Evolutionary conservation across 768 basidiomycete species (phyloP), one percentile per base, ranked within the genome.

Genomic region (Rhodotorula taiwanensis): DNA sequence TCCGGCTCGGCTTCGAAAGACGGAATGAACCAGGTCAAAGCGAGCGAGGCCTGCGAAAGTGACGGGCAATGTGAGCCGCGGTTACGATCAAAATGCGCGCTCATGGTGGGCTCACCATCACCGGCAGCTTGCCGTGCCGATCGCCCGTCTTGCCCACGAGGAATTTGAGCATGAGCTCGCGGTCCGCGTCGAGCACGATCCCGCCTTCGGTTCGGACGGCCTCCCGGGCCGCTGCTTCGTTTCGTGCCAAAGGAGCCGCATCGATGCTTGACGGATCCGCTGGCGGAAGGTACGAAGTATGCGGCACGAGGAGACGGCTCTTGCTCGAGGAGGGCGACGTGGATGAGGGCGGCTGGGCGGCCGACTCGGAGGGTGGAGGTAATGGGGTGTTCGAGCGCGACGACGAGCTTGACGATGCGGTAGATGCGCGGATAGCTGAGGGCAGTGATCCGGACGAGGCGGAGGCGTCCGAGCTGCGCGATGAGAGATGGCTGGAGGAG

Each of bases 21-120:
- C 4, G 66, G 66, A 36, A 67, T 52, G 66, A 67, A 55, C 66
- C 66, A 67, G 11, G 51, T 42, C 47, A 67, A 20, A 6, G 59
- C 65, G 6, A 67, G 51, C 2, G 65, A 33, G n/a, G 65, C 65
- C 65, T 67, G 52, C 36, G 23, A 18, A 39, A 9, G 36, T 39
- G 10, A 9, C 10, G 18, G 13, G 28, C 1, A 43, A 8, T 21
- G 44, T 45, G 7, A 45, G 44, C 20, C 20, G 42, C 8, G 42
- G 42, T 41, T 18, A 41, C n/a, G n/a, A n/a, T n/a, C n/a, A n/a
- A n/a, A n/a, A n/a, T n/a, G n/a, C n/a, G n/a, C n/a, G n/a, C n/a
- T n/a, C n/a, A n/a, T n/a, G n/a, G 18, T 30, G 13, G 25, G 4
- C 27, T 28, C 21, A 20, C 44, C 15, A 50, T 42, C 54, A 27